These are phyloP conservation scores for Colletotrichum sp. DNA, from an alignment of 2,329 filamentous ascomycete species.

Conservation along the genomic window DNA sequence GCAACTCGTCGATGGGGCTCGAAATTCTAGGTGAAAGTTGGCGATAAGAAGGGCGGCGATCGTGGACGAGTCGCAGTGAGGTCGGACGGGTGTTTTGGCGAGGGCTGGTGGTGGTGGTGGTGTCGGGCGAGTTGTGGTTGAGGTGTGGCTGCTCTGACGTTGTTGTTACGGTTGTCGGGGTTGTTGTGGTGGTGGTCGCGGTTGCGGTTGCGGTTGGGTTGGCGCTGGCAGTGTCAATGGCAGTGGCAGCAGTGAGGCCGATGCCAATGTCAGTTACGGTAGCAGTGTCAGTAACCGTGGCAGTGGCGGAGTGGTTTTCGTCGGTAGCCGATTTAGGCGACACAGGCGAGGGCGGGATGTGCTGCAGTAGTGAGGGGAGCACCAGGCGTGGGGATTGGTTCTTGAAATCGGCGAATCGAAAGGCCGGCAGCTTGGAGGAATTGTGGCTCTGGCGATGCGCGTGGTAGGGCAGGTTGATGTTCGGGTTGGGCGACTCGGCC, in stretches of 20 bases:
- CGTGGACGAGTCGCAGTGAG: constrained; percentile 6
- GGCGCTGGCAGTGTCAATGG: neutral
- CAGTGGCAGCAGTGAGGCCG: neutral
- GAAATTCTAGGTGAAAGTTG: constrained; percentile 23
- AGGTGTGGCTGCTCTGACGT: constrained; percentile 20
- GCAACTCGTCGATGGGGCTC: constrained; percentile 15
- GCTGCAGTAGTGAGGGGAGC: constrained; percentile 35
- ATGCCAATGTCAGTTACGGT: neutral
- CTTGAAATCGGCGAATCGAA: constrained; percentile 56
- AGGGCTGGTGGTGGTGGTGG: neutral
- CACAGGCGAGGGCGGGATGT: constrained; percentile 44
- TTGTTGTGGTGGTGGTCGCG: neutral
- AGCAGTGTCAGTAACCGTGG: neutral
- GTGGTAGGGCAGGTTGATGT: constrained; percentile 42
- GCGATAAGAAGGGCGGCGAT: constrained; percentile 12
- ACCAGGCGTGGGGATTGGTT: constrained; percentile 28
- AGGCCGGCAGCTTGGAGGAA: constrained; percentile 60
- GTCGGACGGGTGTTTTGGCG: constrained; percentile 8
- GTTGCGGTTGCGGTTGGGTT: neutral
- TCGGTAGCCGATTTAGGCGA: constrained; percentile 35
- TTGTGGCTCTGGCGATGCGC: constrained; percentile 58
- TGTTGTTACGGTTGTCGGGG: constrained; percentile 4
- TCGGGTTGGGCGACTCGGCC: constrained; percentile 18
- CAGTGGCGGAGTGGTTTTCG: constrained; percentile 20
- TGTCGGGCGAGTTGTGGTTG: neutral